These are phyloP conservation scores for Hibiscus trionum DNA, from an alignment of 345 rosid species.

Conservation along the genomic window DNA sequence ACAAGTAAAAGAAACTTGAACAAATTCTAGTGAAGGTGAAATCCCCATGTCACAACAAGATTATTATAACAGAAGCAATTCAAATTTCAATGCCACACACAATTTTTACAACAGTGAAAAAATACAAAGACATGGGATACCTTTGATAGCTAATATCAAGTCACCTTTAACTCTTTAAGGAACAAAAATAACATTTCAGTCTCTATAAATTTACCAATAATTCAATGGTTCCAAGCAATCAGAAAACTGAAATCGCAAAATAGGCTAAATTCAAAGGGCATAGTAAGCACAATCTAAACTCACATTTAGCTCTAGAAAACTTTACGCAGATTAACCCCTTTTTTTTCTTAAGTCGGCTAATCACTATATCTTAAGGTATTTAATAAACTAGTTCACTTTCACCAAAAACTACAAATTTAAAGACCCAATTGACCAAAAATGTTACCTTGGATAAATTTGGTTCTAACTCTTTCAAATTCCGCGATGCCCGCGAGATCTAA, in stretches of 20 bases:
- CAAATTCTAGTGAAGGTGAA: neutral
- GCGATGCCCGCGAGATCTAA: neutral
- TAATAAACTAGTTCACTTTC: neutral
- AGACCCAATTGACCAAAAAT: conserved; percentile 4
- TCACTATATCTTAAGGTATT: neutral
- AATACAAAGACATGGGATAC: neutral
- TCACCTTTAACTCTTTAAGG: neutral
- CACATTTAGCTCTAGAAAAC: neutral
- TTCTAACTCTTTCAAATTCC: neutral
- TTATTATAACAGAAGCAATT: neutral
- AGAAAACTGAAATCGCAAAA: conserved; percentile 1
- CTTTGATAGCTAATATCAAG: neutral
- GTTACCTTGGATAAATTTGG: neutral
- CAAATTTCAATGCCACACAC: neutral
- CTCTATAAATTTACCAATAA: neutral
- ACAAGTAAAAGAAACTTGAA: too few relatives aligned
- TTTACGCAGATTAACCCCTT: neutral
- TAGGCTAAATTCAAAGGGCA: neutral
- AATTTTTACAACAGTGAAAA: neutral
- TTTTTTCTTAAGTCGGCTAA: neutral
- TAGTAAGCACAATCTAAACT: neutral
- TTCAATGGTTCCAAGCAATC: neutral
- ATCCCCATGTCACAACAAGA: neutral
- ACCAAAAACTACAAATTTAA: conserved; percentile 2
- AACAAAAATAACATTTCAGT: neutral